Conservation (phyloP, 805 yeast genomes). For the Metschnikowia matae region DNA sequence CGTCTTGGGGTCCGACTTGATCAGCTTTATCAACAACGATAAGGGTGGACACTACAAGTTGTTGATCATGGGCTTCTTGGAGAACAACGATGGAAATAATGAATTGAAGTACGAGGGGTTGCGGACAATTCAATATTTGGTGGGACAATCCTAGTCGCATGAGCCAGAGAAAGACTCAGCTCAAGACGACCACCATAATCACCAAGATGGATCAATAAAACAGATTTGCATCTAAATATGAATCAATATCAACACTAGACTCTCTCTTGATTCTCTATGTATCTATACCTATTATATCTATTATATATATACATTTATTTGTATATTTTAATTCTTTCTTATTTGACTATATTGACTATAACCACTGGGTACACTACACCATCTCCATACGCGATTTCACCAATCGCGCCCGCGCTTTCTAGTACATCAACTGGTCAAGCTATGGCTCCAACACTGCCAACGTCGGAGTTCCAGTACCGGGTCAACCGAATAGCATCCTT, state of each 20-base stretch:
- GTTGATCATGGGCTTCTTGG: slow-evolving; percentile 79
- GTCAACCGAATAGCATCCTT: slow-evolving; percentile 23
- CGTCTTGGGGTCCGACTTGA: slow-evolving; percentile 37
- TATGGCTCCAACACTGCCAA: slow-evolving; percentile 2
- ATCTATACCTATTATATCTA: background rate
- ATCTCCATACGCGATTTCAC: background rate
- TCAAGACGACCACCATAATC: no score
- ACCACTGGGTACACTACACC: background rate
- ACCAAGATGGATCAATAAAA: no score
- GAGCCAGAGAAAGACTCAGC: background rate
- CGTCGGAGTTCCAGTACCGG: slow-evolving; percentile 18
- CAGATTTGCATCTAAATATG: background rate
- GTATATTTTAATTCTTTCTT: no score
- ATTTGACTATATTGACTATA: no score
- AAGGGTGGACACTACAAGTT: slow-evolving; percentile 61
- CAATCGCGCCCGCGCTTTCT: background rate
- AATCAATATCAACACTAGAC: background rate
- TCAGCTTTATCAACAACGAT: slow-evolving; percentile 33
- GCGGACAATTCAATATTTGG: slow-evolving; percentile 90
- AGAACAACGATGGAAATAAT: slow-evolving; percentile 61
- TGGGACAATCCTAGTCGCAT: slow-evolving; percentile 53
- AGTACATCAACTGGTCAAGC: background rate
- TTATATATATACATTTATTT: no score
- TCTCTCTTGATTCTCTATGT: background rate
- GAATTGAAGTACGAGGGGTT: slow-evolving; percentile 93